A percentile compares a stretch with the other conserved stretches of the same genome.
These are phyloP conservation scores for Rhizopogon sp. DNA, from an alignment of 768 basidiomycete genomes.

Conservation along the genomic window DNA sequence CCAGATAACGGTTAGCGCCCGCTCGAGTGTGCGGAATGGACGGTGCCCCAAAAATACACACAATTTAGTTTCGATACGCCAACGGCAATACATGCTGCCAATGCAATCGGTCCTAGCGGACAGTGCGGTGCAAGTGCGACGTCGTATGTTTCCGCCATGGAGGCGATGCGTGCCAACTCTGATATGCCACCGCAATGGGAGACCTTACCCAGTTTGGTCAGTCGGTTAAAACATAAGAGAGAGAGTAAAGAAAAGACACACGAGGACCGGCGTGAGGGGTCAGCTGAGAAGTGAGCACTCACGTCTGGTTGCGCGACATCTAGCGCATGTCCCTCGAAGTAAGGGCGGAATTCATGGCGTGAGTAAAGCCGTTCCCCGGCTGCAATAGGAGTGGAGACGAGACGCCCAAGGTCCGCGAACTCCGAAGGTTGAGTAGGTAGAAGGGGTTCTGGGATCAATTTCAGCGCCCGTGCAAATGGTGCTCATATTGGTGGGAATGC, in stretches of 20 bases:
- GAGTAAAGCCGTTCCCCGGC: conserved; percentile 63
- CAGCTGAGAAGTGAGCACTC: conserved; percentile 10
- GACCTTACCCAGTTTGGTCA: conserved; percentile 28
- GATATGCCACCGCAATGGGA: conserved; percentile 59
- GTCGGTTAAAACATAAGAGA: background rate
- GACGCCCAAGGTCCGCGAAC: conserved; percentile 51
- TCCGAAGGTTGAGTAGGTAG: conserved; percentile 57
- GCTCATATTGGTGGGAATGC: background rate
- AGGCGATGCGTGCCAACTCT: conserved; percentile 53
- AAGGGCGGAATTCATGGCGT: conserved; percentile 58
- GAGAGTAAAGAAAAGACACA: background rate
- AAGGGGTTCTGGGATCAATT: conserved; percentile 40
- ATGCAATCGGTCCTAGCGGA: conserved; percentile 65
- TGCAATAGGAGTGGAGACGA: conserved; percentile 56
- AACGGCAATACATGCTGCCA: conserved; percentile 67
- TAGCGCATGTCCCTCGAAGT: conserved; percentile 57
- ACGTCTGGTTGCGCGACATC: conserved; percentile 72
- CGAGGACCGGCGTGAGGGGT: background rate
- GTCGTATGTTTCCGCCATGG: conserved; percentile 63
- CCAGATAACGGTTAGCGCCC: background rate
- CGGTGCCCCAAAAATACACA: conserved; percentile 20
- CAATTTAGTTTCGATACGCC: conserved; percentile 57
- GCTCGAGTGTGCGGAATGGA: no score
- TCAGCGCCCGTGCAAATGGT: background rate
- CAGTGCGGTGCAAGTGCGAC: conserved; percentile 71